phyloP scores from a whole-genome alignment of 2,329 filamentous ascomycete genomes.

The Cytospora paraplurivora region DNA sequence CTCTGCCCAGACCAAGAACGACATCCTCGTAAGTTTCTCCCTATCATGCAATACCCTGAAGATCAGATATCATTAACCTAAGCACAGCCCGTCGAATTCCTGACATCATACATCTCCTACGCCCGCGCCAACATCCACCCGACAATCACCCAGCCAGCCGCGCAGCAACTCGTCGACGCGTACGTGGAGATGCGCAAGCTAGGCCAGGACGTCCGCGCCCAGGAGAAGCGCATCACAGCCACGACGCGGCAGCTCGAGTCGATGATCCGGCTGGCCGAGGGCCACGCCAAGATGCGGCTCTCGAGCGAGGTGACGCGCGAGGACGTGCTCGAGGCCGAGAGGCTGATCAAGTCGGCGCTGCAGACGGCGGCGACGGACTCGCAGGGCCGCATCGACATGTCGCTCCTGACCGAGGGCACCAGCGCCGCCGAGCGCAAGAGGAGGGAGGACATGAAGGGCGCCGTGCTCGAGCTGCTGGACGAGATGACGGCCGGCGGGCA shows the following conservation, averaged over 20 bases:
- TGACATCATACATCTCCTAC: constrained; percentile 97
- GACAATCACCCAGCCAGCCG: constrained; percentile 75
- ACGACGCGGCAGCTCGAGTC: constrained; percentile 96
- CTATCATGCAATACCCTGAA: neutral
- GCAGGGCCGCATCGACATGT: constrained; percentile 95
- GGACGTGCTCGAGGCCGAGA: constrained; percentile 88
- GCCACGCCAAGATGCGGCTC: constrained; percentile 97
- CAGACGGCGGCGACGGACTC: constrained; percentile 97
- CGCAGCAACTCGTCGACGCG: constrained; percentile 78
- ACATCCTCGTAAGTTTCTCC: constrained; percentile 71
- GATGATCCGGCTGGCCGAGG: constrained; percentile 96
- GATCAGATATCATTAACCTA: neutral
- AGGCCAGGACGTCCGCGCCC: constrained; percentile 80
- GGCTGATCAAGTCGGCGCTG: constrained; percentile 88
- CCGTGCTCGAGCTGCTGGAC: constrained; percentile 73
- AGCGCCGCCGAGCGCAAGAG: constrained; percentile 82
- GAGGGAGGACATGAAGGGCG: constrained; percentile 81
- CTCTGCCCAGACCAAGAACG: constrained; percentile 70
- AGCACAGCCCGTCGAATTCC: constrained; percentile 81
- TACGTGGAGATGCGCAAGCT: constrained; percentile 96
- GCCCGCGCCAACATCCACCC: constrained; percentile 86
- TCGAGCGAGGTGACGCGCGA: constrained; percentile 71
- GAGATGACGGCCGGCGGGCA: constrained; percentile 72
- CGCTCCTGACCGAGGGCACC: constrained; percentile 90
- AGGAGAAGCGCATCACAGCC: constrained; percentile 95